Evolutionary conservation across 2,329 filamentous ascomycete species (phyloP), one percentile per base, ranked within the genome.

Genomic region (Chrysoporthe deuterocubensis): DNA sequence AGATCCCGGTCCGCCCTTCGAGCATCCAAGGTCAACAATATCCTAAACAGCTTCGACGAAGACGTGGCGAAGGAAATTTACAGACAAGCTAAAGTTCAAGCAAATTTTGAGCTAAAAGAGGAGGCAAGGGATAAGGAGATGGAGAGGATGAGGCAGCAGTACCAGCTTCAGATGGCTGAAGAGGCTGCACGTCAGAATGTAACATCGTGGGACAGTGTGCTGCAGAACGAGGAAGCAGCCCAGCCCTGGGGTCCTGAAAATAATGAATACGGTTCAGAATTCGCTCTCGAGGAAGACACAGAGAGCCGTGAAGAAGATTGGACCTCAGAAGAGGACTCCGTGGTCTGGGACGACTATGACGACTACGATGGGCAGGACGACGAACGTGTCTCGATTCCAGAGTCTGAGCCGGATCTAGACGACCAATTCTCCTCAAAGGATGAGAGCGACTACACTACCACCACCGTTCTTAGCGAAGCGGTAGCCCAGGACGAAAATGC

Each of bases 91-190:
- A 1, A 18, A 4, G 9, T n/a, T 7, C 42, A 46, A n/a, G 59
- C 59, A 1, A 16, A 46, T 14, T 61, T 48, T 43, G 26, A 46
- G 59, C 18, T 8, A 3, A 61, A 34, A 14, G 26, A 61, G 2
- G 18, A 13, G 16, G 43, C 21, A 4, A 32, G 14, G 11, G 59
- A 44, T 43, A 46, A 46, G 42, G 42, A 61, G 26, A 16, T 46
- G 9, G 18, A 34, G 26, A 44, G 21, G 26, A 34, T 11, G 21
- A n/a, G 11, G 59, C 40, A 46, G 26, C 40, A 61, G 18, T 60
- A 60, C n/a, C 57, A 61, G 21, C 40, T 11, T 14, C 16, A 42
- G 18, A 18, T 60, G 57, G 57, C 57, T 6, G 43, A 61, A n/a
- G 59, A 48, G 1, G 3, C 7, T 21, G 16, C 5, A 7, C 11